Evolutionary conservation across 2,329 filamentous ascomycete genomes (phyloP).

Genomic region (Arachnomyces sp.): DNA sequence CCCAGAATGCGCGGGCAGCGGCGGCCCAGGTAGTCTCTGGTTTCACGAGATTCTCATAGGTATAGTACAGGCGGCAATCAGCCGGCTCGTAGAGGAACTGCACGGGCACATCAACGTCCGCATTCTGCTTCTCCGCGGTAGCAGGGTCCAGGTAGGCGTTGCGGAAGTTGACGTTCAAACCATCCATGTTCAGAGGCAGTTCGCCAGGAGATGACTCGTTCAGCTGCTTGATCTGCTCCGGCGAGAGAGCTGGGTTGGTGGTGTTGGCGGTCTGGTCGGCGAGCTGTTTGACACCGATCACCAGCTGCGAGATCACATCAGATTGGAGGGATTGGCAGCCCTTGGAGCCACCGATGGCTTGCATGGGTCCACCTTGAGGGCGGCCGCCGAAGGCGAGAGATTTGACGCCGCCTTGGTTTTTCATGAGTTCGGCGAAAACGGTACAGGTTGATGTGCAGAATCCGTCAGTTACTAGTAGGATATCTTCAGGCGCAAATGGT

Average conservation of each 20-base stretch:
- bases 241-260: too few relatives aligned
- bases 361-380: conserved; percentile 48
- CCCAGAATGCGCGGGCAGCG: conserved; percentile 35
- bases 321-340: conserved; percentile 34
- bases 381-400: conserved; percentile 55
- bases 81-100: conserved; percentile 57
- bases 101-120: too few relatives aligned
- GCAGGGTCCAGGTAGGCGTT: conserved; percentile 41
- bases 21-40: conserved; percentile 47
- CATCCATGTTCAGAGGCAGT: conserved; percentile 10
- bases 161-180: conserved; percentile 37
- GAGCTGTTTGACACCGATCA: too few relatives aligned
- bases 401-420: conserved; percentile 46
- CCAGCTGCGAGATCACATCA: conserved; percentile 20
- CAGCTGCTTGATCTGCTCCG: too few relatives aligned
- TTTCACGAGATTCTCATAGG: conserved; percentile 45
- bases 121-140: conserved; percentile 33
- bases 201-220: too few relatives aligned
- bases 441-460: conserved; percentile 55
- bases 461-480: conserved; percentile 46
- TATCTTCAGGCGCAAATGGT: conserved; percentile 27
- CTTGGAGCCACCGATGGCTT: conserved; percentile 59
- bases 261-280: conserved; percentile 10
- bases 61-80: conserved; percentile 56
- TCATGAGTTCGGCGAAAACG: conserved; percentile 50